A percentile compares a stretch with the other conserved stretches of the same genome.
Evolutionary conservation across 352 stramenopile genomes (phyloP).

Genomic region (Pythium apleroticum): DNA sequence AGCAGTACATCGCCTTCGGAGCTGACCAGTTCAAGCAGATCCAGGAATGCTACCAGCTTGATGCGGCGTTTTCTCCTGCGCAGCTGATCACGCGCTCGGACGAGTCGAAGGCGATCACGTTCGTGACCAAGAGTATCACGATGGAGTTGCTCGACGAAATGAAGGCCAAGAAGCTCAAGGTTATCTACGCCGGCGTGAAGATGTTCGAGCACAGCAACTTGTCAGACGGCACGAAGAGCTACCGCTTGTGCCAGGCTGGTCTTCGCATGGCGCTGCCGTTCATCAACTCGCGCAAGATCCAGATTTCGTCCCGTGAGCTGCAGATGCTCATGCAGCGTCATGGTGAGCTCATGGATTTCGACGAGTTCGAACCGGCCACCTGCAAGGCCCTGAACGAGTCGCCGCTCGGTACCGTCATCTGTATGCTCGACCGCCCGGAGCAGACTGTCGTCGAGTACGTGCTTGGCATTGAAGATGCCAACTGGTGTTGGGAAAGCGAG

Average conservation of each 20-base stretch:
- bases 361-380: slow-evolving; percentile 69
- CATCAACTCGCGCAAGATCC: slow-evolving; percentile 67
- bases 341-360: slow-evolving; percentile 80
- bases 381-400: slow-evolving; percentile 50
- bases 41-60: slow-evolving; percentile 79
- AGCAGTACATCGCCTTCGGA: slow-evolving; percentile 78
- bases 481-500: background rate
- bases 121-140: slow-evolving; percentile 85
- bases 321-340: slow-evolving; percentile 86
- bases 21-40: slow-evolving; percentile 57
- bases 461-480: background rate
- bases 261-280: slow-evolving; percentile 83
- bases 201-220: slow-evolving; percentile 91
- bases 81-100: slow-evolving; percentile 89
- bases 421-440: slow-evolving; percentile 57
- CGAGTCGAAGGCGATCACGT: slow-evolving; percentile 83
- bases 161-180: slow-evolving; percentile 85
- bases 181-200: slow-evolving; percentile 92
- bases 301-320: slow-evolving; percentile 67
- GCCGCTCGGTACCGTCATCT: slow-evolving; percentile 78
- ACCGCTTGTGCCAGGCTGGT: slow-evolving; percentile 89
- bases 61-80: slow-evolving; percentile 55
- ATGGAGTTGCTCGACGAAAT: slow-evolving; percentile 78
- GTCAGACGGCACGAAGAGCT: slow-evolving; percentile 62
- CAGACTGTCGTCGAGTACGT: slow-evolving; percentile 74